Evolutionary conservation across 305 asterid species (phyloP).

Genomic region (Fraxinus baroniana): DNA sequence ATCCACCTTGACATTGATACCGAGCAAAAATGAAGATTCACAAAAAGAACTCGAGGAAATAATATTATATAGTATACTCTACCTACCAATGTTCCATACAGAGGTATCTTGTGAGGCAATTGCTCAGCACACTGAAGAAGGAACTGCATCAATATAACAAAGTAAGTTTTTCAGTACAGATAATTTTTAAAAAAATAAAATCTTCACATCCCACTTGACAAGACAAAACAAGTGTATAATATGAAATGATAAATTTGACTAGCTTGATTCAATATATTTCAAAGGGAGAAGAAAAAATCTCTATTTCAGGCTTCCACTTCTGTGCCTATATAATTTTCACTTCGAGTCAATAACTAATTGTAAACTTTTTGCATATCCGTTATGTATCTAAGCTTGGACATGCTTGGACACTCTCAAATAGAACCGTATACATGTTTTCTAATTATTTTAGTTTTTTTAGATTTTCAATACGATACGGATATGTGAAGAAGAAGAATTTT

Average conservation of each 20-base stretch:
- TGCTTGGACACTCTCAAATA: background rate
- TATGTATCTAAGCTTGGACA: background rate
- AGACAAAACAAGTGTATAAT: background rate
- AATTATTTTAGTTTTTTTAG: background rate
- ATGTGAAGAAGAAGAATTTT: background rate
- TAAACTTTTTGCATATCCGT: background rate
- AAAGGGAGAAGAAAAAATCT: background rate
- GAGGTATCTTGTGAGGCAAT: conserved; percentile 93
- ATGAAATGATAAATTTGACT: background rate
- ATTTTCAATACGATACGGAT: background rate
- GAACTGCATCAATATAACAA: conserved; percentile 52
- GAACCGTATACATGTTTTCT: background rate
- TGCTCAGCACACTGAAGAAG: conserved; percentile 93
- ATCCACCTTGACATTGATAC: background rate
- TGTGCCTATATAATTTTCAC: background rate
- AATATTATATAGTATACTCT: background rate
- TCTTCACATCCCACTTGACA: background rate
- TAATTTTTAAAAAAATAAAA: background rate
- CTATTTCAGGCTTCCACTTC: background rate
- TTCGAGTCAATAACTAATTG: background rate
- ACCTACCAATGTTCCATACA: conserved; percentile 89
- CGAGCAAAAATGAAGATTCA: background rate
- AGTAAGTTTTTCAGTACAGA: background rate
- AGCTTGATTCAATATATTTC: background rate
- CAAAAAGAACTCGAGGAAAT: background rate